Percentiles rank a stretch among this genome's conserved stretches.
Conservation (phyloP, 2,329 filamentous ascomycete species). For the Cucurbitaria berberidis region DNA sequence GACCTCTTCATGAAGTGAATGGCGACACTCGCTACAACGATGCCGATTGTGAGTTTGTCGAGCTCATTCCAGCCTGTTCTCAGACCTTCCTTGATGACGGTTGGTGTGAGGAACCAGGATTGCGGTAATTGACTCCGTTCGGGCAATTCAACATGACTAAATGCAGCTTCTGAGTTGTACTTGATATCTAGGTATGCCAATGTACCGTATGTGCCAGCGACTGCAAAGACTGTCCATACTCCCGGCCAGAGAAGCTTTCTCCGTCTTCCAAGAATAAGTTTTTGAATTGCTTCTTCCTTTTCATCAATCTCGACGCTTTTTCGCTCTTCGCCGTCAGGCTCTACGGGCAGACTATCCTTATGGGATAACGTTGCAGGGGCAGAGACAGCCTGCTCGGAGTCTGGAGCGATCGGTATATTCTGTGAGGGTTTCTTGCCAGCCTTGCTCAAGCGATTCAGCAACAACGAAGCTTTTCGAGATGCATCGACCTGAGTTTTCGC, state of each 20-base stretch:
- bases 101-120: slow-evolving; percentile 19
- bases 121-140: slow-evolving; percentile 10
- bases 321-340: background rate
- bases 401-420: background rate
- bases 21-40: slow-evolving; percentile 7
- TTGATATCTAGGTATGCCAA: slow-evolving; percentile 18
- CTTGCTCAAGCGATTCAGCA: slow-evolving; percentile 2
- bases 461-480: background rate
- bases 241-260: slow-evolving; percentile 16
- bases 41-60: slow-evolving; percentile 21
- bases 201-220: slow-evolving; percentile 11
- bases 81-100: slow-evolving; percentile 11
- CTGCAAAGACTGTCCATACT: slow-evolving; percentile 18
- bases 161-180: background rate
- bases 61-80: slow-evolving; percentile 18
- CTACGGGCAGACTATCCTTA: background rate
- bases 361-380: background rate
- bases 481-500: background rate
- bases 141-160: background rate
- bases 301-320: slow-evolving; percentile 1
- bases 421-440: background rate
- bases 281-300: slow-evolving; percentile 9
- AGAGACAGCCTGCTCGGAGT: background rate
- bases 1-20: slow-evolving; percentile 12
- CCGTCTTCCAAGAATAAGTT: slow-evolving; percentile 8